Conservation (phyloP, 208 protist species). For the Strigomonas galati region DNA sequence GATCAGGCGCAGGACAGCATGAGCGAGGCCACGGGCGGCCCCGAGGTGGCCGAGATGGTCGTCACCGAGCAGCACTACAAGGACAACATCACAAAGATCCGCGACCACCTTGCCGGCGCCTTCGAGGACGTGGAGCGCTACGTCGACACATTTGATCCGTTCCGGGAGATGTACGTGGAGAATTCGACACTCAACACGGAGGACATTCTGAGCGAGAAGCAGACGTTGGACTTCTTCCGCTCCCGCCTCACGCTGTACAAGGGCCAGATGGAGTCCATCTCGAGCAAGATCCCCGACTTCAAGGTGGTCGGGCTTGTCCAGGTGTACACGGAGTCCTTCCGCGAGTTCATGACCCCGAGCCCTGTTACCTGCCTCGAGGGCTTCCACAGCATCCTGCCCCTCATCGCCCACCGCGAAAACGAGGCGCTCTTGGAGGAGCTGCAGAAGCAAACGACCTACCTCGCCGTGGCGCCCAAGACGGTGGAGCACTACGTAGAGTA, state of each 20-base stretch:
- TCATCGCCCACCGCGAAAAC: constrained; percentile 88
- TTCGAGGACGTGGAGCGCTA: constrained; percentile 86
- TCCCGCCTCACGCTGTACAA: constrained; percentile 85
- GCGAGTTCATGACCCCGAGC: constrained; percentile 90
- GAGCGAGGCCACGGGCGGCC: constrained; percentile 63
- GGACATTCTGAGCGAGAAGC: constrained; percentile 42
- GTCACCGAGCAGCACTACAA: constrained; percentile 87
- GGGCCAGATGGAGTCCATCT: constrained; percentile 82
- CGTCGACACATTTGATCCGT: constrained; percentile 71
- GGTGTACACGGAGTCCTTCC: constrained; percentile 79
- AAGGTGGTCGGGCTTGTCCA: constrained; percentile 86
- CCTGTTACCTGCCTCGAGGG: constrained; percentile 81
- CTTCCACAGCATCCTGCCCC: constrained; percentile 88
- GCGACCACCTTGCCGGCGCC: constrained; percentile 50
- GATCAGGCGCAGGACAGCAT: constrained; percentile 61
- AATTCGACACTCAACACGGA: constrained; percentile 76
- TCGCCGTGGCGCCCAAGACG: constrained; percentile 77
- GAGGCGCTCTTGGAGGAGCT: constrained; percentile 84
- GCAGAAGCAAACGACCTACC: constrained; percentile 76
- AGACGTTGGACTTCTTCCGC: constrained; percentile 86
- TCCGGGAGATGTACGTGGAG: constrained; percentile 86
- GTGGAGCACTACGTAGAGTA: constrained; percentile 93
- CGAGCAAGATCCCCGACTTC: constrained; percentile 77
- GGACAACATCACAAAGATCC: constrained; percentile 65
- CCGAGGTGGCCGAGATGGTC: constrained; percentile 90